phyloP scores from a whole-genome alignment of 768 basidiomycete species.

The Boletus barrowsii region DNA sequence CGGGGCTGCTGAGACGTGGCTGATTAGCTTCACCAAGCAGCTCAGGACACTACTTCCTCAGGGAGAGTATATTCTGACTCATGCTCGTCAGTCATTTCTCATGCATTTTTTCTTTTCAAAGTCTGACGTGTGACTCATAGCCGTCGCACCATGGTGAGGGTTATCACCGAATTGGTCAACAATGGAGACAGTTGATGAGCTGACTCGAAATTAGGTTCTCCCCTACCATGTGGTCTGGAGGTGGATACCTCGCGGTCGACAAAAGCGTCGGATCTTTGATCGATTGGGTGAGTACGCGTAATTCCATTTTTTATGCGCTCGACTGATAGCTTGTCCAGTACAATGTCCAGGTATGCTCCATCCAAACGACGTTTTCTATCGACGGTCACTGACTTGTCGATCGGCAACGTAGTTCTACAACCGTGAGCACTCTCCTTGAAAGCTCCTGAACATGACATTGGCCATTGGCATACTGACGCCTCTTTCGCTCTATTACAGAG shows the following conservation, averaged over 20 bases:
- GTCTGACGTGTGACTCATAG: constrained; percentile 6
- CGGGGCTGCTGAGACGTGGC: constrained; percentile 40
- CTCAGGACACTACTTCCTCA: constrained; percentile 34
- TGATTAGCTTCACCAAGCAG: constrained; percentile 31
- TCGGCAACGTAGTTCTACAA: constrained; percentile 27
- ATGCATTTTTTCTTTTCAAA: not conserved
- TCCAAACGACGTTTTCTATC: not conserved
- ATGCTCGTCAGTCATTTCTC: constrained; percentile 32
- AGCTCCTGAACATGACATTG: not conserved
- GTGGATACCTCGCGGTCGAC: constrained; percentile 41
- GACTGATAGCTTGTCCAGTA: constrained; percentile 13
- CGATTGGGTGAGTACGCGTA: constrained; percentile 37
- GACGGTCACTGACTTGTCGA: constrained; percentile 1
- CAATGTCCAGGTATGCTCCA: constrained; percentile 38
- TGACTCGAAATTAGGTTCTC: constrained; percentile 18
- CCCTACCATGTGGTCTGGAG: constrained; percentile 18
- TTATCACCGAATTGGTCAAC: not conserved
- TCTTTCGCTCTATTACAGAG: constrained; percentile 37
- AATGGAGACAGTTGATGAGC: not conserved
- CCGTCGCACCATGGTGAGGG: constrained; percentile 23
- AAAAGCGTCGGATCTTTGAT: constrained; percentile 40
- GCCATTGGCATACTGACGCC: not conserved
- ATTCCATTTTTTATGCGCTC: not conserved
- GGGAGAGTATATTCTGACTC: constrained; percentile 33
- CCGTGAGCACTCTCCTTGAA: constrained; percentile 11